phyloP scores from a whole-genome alignment of 1,284 basidiomycete genomes.

The Boletus chippewaensis region DNA sequence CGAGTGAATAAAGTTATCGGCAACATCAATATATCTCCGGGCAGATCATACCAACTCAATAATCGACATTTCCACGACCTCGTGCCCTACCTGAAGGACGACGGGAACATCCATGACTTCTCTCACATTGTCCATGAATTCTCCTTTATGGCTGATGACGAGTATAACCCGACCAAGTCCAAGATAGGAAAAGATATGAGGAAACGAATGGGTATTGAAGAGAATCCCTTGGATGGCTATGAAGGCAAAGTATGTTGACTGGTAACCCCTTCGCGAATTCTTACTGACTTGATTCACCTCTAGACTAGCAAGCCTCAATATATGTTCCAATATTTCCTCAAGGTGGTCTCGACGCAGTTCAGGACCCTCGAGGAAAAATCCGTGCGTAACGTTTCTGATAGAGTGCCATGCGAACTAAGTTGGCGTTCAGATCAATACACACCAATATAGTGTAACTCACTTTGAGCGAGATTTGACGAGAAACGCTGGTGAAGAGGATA shows the following conservation, averaged over 20 bases:
- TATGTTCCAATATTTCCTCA: constrained; percentile 98
- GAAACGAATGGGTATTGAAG: constrained; percentile 64
- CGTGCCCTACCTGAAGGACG: constrained; percentile 90
- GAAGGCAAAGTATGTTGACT: constrained; percentile 48
- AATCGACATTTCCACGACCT: constrained; percentile 84
- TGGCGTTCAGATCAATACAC: constrained; percentile 56
- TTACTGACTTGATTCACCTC: constrained; percentile 5
- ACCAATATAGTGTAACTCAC: constrained; percentile 92
- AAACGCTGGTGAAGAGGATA: constrained; percentile 53
- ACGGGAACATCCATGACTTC: constrained; percentile 88
- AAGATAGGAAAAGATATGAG: constrained; percentile 62
- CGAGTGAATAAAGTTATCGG: constrained; percentile 97
- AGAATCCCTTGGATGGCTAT: constrained; percentile 78
- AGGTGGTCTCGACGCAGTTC: constrained; percentile 93
- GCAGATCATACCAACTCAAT: constrained; percentile 88
- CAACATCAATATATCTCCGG: constrained; percentile 84
- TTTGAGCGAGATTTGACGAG: constrained; percentile 87
- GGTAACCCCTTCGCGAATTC: constrained; percentile 1
- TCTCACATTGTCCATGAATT: constrained; percentile 84
- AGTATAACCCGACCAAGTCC: constrained; percentile 63
- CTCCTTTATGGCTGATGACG: constrained; percentile 79
- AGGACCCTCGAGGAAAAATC: constrained; percentile 69
- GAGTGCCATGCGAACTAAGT: constrained; percentile 5
- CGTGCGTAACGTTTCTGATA: constrained; percentile 37
- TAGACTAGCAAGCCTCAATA: constrained; percentile 68